phyloP scores from a whole-genome alignment of 2,329 filamentous ascomycete genomes.

The Trichophyton mentagrophytes region DNA sequence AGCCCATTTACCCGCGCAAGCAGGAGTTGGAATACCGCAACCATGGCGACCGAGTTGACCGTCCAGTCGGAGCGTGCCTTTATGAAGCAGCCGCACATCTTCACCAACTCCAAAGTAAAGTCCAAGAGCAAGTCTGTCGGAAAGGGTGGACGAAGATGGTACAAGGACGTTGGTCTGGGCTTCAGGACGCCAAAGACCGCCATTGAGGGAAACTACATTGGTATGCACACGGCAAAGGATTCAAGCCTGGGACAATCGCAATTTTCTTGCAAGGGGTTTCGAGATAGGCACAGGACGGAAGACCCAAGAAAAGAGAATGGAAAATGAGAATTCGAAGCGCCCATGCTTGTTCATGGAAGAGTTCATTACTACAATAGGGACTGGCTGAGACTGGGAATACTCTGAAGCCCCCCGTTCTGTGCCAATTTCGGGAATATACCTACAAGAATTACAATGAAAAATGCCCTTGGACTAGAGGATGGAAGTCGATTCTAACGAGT shows the following conservation, averaged over 20 bases:
- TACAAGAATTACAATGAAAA: not conserved
- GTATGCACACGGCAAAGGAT: slow-evolving; percentile 49
- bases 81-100: slow-evolving; percentile 99
- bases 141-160: slow-evolving; percentile 92
- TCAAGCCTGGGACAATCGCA: not conserved
- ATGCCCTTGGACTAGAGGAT: not conserved
- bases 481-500: not conserved
- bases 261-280: not conserved
- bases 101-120: slow-evolving; percentile 94
- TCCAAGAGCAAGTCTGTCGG: slow-evolving; percentile 65
- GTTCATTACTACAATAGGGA: not conserved
- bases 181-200: slow-evolving; percentile 98
- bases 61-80: slow-evolving; percentile 99
- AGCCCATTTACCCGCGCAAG: slow-evolving; percentile 20
- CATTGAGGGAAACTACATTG: slow-evolving; percentile 98
- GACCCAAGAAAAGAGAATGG: not conserved
- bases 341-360: not conserved
- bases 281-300: not conserved
- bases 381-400: not conserved
- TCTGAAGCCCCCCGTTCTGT: not conserved
- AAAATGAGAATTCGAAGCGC: not conserved
- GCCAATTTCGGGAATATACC: not conserved
- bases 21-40: slow-evolving; percentile 38
- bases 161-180: slow-evolving; percentile 98
- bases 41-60: slow-evolving; percentile 95